These are phyloP conservation scores for Hepatocystis sp. DNA, from an alignment of 169 alveolate genomes.

Conservation along the genomic window DNA sequence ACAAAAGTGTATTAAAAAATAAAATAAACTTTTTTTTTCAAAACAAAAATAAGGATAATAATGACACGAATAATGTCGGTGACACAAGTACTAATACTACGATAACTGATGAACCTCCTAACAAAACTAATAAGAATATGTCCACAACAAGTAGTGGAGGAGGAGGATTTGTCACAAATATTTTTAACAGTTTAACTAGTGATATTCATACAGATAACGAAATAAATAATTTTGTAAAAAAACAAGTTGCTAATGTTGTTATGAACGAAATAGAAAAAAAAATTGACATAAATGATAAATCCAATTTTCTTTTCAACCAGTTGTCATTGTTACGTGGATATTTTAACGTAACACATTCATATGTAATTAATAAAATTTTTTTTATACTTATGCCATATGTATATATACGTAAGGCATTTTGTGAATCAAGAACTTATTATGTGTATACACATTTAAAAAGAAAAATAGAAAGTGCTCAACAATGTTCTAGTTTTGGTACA, in stretches of 20 bases:
- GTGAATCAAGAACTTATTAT: slow-evolving; percentile 69
- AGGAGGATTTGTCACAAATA: too few relatives aligned
- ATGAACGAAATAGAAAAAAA: slow-evolving; percentile 60
- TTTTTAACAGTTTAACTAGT: slow-evolving; percentile 41
- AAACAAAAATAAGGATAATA: too few relatives aligned
- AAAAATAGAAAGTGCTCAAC: slow-evolving; percentile 20
- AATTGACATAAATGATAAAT: slow-evolving; percentile 32
- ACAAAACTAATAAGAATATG: too few relatives aligned
- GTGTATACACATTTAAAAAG: slow-evolving; percentile 54
- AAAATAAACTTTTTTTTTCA: too few relatives aligned
- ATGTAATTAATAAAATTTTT: slow-evolving; percentile 35
- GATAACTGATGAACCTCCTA: too few relatives aligned
- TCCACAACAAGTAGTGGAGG: too few relatives aligned
- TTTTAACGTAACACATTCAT: slow-evolving; percentile 63
- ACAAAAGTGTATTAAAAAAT: too few relatives aligned
- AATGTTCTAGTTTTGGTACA: slow-evolving; percentile 5
- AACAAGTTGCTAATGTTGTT: slow-evolving; percentile 36
- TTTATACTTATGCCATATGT: slow-evolving; percentile 65
- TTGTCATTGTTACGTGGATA: slow-evolving; percentile 31
- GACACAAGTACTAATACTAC: too few relatives aligned
- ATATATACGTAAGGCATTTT: slow-evolving; percentile 59
- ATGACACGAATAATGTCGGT: too few relatives aligned
- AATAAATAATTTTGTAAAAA: slow-evolving; percentile 38
- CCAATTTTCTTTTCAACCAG: slow-evolving; percentile 39
- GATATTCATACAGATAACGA: slow-evolving; percentile 17